Conservation (phyloP, 139 green algal genomes). For the Coelastrella sp. region DNA sequence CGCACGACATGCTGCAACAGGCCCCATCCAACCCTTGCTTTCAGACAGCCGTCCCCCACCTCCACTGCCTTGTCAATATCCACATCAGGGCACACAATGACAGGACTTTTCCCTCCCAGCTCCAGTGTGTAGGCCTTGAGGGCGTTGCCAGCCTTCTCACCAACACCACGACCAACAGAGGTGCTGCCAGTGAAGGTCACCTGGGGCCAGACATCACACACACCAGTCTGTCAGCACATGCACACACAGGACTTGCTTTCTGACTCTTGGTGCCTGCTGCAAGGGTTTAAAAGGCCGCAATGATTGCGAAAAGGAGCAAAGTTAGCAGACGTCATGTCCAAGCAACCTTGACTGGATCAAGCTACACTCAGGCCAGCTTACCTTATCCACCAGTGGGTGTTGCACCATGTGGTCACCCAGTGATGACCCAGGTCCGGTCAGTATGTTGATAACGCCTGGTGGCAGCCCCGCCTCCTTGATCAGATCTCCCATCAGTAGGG, state of each 20-base stretch:
- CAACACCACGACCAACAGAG: constrained; percentile 75
- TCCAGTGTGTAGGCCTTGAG: constrained; percentile 78
- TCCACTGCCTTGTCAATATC: constrained; percentile 69
- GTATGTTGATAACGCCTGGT: constrained; percentile 80
- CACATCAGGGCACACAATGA: constrained; percentile 77
- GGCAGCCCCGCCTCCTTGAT: constrained; percentile 72
- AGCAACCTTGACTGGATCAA: neutral
- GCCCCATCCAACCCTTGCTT: too few species aligned
- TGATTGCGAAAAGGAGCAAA: too few species aligned
- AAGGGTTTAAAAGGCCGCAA: too few species aligned
- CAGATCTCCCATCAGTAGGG: constrained; percentile 71
- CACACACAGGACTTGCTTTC: too few species aligned
- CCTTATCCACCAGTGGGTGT: constrained; percentile 49
- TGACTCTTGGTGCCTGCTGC: too few species aligned
- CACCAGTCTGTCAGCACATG: too few species aligned
- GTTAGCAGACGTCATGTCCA: neutral
- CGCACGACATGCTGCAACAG: too few species aligned
- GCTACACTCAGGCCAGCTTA: neutral
- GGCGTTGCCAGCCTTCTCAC: constrained; percentile 51
- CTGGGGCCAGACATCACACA: constrained; percentile 34
- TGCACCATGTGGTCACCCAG: constrained; percentile 66
- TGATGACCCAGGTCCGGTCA: constrained; percentile 72
- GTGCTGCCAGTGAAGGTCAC: constrained; percentile 87
- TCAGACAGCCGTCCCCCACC: neutral
- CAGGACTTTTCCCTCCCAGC: constrained; percentile 81